Conservation (phyloP, 768 basidiomycete genomes). For the Naganishia onofrii region DNA sequence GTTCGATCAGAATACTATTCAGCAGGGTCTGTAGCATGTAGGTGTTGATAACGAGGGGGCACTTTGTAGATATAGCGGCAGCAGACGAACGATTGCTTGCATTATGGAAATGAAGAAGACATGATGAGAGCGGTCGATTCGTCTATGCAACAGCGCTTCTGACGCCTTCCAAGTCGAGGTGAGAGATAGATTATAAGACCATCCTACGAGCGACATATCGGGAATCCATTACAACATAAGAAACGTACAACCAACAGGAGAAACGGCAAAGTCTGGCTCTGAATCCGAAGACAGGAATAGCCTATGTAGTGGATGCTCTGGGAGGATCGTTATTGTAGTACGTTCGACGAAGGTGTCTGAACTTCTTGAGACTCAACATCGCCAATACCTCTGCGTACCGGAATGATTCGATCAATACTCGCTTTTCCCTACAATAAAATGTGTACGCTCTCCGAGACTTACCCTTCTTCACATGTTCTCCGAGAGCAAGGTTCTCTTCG, state of each 20-base stretch:
- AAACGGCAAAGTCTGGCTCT: not conserved
- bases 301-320: conserved; percentile 2
- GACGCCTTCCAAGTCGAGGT: not conserved
- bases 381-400: conserved; percentile 48
- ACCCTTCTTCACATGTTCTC: conserved; percentile 52
- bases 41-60: too few species aligned
- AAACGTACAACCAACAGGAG: not conserved
- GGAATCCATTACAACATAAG: not conserved
- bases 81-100: not conserved
- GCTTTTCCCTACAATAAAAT: not conserved
- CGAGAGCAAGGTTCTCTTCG: conserved; percentile 47
- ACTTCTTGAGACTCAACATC: conserved; percentile 51
- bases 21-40: conserved; percentile 17
- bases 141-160: not conserved
- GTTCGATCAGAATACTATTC: conserved; percentile 7
- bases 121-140: not conserved
- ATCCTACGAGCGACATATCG: not conserved
- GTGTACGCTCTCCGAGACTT: conserved; percentile 12
- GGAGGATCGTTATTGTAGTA: conserved; percentile 35
- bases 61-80: not conserved
- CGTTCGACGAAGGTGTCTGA: conserved; percentile 44
- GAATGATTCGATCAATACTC: not conserved
- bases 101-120: not conserved
- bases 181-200: not conserved
- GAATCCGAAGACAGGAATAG: not conserved